These are phyloP conservation scores for Globisporangium orthogonon DNA, from an alignment of 352 stramenopile genomes.

Conservation along the genomic window DNA sequence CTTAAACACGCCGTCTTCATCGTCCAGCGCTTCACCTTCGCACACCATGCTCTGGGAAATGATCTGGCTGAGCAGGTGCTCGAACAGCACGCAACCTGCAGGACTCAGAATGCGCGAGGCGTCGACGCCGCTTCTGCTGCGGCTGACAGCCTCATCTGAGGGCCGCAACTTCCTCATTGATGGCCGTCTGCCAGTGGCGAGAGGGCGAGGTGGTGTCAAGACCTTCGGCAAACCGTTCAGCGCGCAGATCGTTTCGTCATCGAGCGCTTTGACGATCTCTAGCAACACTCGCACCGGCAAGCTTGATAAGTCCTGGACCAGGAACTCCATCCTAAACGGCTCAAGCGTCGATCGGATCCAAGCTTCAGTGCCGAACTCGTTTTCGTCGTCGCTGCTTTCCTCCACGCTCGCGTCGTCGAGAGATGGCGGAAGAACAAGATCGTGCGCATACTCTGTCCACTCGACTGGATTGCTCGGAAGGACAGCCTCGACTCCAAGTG, in stretches of 20 bases:
- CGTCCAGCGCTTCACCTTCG: slow-evolving; percentile 23
- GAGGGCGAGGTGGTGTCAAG: slow-evolving; percentile 6
- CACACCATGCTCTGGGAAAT: slow-evolving; percentile 27
- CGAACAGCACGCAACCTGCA: slow-evolving; percentile 54
- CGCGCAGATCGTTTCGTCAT: slow-evolving; percentile 40
- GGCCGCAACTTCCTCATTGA: slow-evolving; percentile 15
- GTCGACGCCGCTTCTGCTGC: background rate
- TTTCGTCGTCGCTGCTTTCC: slow-evolving; percentile 10
- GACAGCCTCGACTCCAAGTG: slow-evolving; percentile 13
- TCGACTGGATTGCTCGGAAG: slow-evolving; percentile 28
- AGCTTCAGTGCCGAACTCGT: slow-evolving; percentile 36
- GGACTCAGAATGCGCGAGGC: slow-evolving; percentile 2
- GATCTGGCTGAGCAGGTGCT: slow-evolving; percentile 48
- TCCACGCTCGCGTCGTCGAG: slow-evolving; percentile 1
- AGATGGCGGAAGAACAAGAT: slow-evolving; percentile 30
- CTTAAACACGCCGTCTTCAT: slow-evolving; percentile 30
- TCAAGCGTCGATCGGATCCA: slow-evolving; percentile 63
- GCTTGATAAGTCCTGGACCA: slow-evolving; percentile 51
- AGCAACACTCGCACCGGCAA: slow-evolving; percentile 35
- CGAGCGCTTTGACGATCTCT: slow-evolving; percentile 46
- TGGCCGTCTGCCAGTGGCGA: background rate
- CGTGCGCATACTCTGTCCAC: slow-evolving; percentile 37
- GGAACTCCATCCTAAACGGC: slow-evolving; percentile 56
- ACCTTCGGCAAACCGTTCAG: slow-evolving; percentile 17
- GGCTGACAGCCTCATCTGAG: background rate